These are phyloP conservation scores for Diaporthe sp. DNA, from an alignment of 2,329 filamentous ascomycete species.

Conservation along the genomic window DNA sequence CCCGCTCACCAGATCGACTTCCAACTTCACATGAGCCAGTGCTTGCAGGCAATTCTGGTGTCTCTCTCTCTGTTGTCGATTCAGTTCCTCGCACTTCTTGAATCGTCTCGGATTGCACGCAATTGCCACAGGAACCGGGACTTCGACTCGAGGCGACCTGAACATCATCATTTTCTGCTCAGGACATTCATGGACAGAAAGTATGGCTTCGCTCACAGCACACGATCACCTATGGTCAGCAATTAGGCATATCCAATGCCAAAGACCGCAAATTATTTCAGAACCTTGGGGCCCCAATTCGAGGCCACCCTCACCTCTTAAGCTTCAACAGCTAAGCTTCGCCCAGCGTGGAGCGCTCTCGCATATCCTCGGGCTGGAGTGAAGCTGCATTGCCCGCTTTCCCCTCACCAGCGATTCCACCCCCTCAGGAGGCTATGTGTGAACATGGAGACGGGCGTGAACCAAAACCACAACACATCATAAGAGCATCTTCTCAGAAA, in stretches of 20 bases:
- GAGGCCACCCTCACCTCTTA: not conserved
- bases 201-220: not conserved
- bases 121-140: not conserved
- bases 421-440: not conserved
- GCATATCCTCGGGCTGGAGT: not conserved
- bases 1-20: conserved; percentile 6
- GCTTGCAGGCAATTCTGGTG: not conserved
- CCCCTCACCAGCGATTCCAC: conserved; percentile 13
- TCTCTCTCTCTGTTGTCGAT: not conserved
- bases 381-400: conserved; percentile 1
- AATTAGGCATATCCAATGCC: not conserved
- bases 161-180: not conserved
- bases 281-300: not conserved
- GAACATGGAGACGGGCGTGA: not conserved
- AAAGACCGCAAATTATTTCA: not conserved
- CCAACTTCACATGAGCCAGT: not conserved
- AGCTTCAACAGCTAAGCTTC: not conserved
- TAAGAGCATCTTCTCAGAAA: not conserved
- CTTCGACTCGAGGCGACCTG: too few relatives aligned
- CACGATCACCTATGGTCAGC: not conserved
- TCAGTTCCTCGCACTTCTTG: not conserved
- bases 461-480: not conserved
- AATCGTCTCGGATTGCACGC: not conserved
- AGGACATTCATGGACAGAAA: not conserved
- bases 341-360: too few relatives aligned